Percentiles rank a stretch among this genome's conserved stretches.
Conservation (phyloP, 441 rosid species). For the Gossypium trilobum region DNA sequence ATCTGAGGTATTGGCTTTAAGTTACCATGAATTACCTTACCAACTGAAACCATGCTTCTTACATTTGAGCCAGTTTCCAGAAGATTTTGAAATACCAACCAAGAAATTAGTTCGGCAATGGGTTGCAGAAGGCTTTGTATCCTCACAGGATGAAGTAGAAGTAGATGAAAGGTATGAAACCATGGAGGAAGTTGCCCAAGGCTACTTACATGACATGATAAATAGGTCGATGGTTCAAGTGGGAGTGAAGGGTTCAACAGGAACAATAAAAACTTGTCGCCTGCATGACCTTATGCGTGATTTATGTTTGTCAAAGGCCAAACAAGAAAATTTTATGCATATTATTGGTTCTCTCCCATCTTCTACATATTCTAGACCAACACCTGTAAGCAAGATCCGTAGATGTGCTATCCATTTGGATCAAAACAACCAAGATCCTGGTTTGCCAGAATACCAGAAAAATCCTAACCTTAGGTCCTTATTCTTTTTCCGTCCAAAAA, state of each 20-base stretch:
- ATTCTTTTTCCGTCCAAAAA: conserved; percentile 16
- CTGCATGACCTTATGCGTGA: conserved; percentile 30
- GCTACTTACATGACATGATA: conserved; percentile 17
- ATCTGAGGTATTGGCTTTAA: conserved; percentile 25
- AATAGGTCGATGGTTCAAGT: conserved; percentile 24
- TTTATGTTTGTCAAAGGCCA: conserved; percentile 21
- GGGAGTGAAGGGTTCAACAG: conserved; percentile 22
- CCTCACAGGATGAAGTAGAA: conserved; percentile 2
- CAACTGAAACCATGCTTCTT: conserved; percentile 25
- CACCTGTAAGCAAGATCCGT: neutral
- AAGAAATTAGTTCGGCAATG: conserved; percentile 23
- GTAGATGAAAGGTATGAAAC: conserved; percentile 12
- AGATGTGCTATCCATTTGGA: conserved; percentile 12
- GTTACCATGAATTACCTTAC: conserved; percentile 28
- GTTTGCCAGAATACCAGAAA: conserved; percentile 6
- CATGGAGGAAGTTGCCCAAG: conserved; percentile 17
- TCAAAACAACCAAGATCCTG: neutral
- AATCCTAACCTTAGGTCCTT: conserved; percentile 15
- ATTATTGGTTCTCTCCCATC: conserved; percentile 13
- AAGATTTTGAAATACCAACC: conserved; percentile 19
- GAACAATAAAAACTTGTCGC: conserved; percentile 19
- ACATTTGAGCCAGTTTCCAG: conserved; percentile 21
- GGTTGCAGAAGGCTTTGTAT: conserved; percentile 24
- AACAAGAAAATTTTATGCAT: conserved; percentile 17
- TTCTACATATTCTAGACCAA: neutral